Evolutionary conservation across 768 basidiomycete species (phyloP).

Genomic region (Termitomyces bulborhizus): DNA sequence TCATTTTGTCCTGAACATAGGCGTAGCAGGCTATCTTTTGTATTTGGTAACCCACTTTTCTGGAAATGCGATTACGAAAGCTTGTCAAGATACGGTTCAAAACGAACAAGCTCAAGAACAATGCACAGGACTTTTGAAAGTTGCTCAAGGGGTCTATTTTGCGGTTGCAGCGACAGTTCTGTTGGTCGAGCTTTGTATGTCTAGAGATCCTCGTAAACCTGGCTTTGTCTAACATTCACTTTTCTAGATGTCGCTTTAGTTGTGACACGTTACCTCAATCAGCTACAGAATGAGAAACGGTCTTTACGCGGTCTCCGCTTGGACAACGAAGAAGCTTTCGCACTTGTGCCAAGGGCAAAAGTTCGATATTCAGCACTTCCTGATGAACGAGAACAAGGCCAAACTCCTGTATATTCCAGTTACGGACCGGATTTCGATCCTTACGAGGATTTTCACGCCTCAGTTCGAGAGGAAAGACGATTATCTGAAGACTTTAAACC

Average conservation of each 20-base stretch:
- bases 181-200: slow-evolving; percentile 53
- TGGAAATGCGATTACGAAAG: slow-evolving; percentile 30
- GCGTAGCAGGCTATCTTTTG: slow-evolving; percentile 45
- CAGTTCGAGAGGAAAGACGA: slow-evolving; percentile 8
- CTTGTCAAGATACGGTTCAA: slow-evolving; percentile 40
- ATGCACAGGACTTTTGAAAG: slow-evolving; percentile 35
- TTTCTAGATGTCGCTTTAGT: slow-evolving; percentile 45
- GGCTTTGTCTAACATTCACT: background rate
- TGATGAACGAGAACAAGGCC: slow-evolving; percentile 9
- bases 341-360: slow-evolving; percentile 21
- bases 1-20: slow-evolving; percentile 52
- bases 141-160: slow-evolving; percentile 41
- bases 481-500: slow-evolving; percentile 7
- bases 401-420: slow-evolving; percentile 6
- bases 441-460: slow-evolving; percentile 25
- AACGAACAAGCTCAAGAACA: slow-evolving; percentile 34
- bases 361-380: slow-evolving; percentile 22
- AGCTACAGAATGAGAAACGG: slow-evolving; percentile 45
- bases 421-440: slow-evolving; percentile 31
- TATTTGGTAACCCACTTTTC: slow-evolving; percentile 41
- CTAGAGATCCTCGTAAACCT: background rate
- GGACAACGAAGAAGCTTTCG: slow-evolving; percentile 29
- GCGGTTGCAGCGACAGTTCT: slow-evolving; percentile 39
- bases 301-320: slow-evolving; percentile 29
- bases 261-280: slow-evolving; percentile 47